Evolutionary conservation across 768 basidiomycete species (phyloP).

Genomic region (Hypholoma sublateritium): DNA sequence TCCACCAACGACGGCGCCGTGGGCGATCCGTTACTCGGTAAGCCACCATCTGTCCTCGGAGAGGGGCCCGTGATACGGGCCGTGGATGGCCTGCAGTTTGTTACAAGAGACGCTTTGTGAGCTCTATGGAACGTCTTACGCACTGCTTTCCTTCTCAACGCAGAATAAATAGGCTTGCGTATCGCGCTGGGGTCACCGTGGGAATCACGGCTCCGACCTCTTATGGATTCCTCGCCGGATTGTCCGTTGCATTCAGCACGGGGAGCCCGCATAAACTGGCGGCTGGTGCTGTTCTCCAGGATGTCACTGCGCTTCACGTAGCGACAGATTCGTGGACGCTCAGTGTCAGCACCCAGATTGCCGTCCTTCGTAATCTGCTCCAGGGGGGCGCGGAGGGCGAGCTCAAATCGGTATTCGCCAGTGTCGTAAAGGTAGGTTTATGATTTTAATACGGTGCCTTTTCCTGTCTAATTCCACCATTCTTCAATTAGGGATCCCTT

Average conservation of each 20-base stretch:
- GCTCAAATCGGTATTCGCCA: conserved; percentile 39
- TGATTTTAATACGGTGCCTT: neutral
- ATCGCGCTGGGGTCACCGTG: conserved; percentile 61
- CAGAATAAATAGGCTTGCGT: conserved; percentile 52
- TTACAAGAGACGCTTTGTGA: conserved; percentile 54
- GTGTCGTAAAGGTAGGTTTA: conserved; percentile 42
- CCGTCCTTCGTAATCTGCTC: conserved; percentile 54
- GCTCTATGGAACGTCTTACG: conserved; percentile 4
- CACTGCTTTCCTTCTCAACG: neutral
- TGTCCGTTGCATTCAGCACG: conserved; percentile 59
- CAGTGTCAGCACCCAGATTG: conserved; percentile 71
- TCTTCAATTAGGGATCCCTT: conserved; percentile 43
- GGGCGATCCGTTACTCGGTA: conserved; percentile 41
- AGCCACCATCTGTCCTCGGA: conserved; percentile 43
- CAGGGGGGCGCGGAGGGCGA: conserved; percentile 37
- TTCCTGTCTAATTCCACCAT: neutral
- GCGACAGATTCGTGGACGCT: conserved; percentile 40
- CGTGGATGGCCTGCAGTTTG: conserved; percentile 72
- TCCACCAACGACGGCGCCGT: conserved; percentile 64
- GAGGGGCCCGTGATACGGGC: conserved; percentile 48
- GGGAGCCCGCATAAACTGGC: conserved; percentile 56
- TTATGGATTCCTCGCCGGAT: conserved; percentile 50
- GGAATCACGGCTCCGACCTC: conserved; percentile 57
- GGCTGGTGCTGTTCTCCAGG: conserved; percentile 57
- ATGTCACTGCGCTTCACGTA: conserved; percentile 62